Base-by-base conservation (phyloP, 345 rosid genomes). In the Zanthoxylum bungeanum region DNA sequence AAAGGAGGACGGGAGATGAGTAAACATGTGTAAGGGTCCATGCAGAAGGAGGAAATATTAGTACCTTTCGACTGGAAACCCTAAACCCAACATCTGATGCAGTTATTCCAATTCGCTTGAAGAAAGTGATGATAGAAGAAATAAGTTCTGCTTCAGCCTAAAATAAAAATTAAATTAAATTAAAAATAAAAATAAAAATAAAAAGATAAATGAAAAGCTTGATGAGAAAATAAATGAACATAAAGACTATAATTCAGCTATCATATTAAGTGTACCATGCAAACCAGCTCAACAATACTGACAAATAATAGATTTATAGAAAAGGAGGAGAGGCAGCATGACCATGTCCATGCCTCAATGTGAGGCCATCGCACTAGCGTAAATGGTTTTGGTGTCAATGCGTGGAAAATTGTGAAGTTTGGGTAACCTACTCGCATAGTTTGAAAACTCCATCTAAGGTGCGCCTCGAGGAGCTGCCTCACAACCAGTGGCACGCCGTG, bases 71-170 rank as follows among this genome's bases (percentile, higher is more conserved):
- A 81, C 99, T 95, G 24, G 97, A 92, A 84, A 92, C 83, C 81
- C 84, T 92, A 78, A 95, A 89, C 68, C 99, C 98, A 68, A 95
- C 91, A 77, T 95, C 98, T 49, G 90, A 83, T 39, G 91, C 77
- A 37, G 90, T 86, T 74, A 95, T 85, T 65, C 99, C 98, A 82
- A 92, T 74, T 75, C 83, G 82, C 80, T 88, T 92, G 82, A 92
- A 92, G 83, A 92, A 90, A 39, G 96, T 79, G 64, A 89, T 82
- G 50, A 92, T 82, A 42, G 99, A 85, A 60, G 98, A 90, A 60
- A 92, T 79, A 37, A 92, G 95, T 77, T 94, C 99, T 39, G 99
- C 98, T 86, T 94, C 99, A 33, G 97, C 98, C 99, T 92, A 76
- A 49, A 75, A 31, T 0, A 74, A 30, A 68, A n/a, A n/a, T n/a